Evolutionary conservation across 2,329 filamentous ascomycete species (phyloP), one percentile per base, ranked within the genome.

Genomic region (Fusarium austroafricanum): DNA sequence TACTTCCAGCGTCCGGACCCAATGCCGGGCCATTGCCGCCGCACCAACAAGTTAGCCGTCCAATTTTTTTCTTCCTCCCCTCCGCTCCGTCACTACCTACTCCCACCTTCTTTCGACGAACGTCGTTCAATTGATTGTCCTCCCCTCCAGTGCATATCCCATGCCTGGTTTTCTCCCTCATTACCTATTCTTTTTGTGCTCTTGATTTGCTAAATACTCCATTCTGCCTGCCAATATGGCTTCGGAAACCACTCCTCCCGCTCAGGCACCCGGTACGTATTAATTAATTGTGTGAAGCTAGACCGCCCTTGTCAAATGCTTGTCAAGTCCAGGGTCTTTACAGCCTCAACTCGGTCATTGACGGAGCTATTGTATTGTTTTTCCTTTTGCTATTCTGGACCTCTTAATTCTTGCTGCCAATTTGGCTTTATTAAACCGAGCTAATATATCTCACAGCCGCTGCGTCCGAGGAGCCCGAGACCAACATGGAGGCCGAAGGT

Each of bases 151-250:
- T 68, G 69, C 70, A 67, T 68, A 55, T 67, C 64, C 66, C 65
- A 75, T 78, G 73, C 68, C 71, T 73, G 70, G 70, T 51, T 56
- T 68, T 57, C 37, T 46, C 56, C 40, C 55, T 66, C 58, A 55
- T 61, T 61, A 46, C 53, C 43, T 49, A 70, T 54, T 20, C 49
- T 55, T 64, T 50, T 67, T 60, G 61, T 58, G 44, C 49, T 57
- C 61, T 61, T 67, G 67, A 64, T 65, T 65, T 44, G 64, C 37
- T 49, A 43, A 59, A 49, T 55, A 60, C 59, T 55, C 65, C 61
- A 65, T 68, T 64, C 58, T 60, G 61, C 60, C 56, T 60, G 61
- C 61, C 67, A 77, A 65, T 53, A 79, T 79, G 77, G 75, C 77
- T 67, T 76, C 75, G 66, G 72, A 77, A 65, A 69, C 67, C 61